phyloP scores from a whole-genome alignment of 2,329 filamentous ascomycete species.

The Colletotrichum gigasporum region DNA sequence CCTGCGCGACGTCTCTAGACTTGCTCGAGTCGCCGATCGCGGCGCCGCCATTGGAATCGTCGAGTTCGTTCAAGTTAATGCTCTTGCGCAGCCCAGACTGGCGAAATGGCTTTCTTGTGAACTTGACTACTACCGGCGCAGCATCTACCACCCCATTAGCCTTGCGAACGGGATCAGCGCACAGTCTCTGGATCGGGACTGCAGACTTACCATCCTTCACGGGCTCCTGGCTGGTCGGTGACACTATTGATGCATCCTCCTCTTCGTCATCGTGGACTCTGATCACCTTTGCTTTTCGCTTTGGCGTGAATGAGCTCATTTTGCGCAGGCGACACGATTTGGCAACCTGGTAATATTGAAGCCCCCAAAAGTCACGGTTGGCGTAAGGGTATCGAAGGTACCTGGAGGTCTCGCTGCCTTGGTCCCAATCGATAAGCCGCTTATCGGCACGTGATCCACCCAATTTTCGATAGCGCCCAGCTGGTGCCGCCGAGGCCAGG shows the following conservation, averaged over 20 bases:
- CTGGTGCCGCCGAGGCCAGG: conserved; percentile 14
- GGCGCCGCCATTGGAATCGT: conserved; percentile 29
- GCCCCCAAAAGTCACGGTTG: background rate
- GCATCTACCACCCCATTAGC: conserved; percentile 26
- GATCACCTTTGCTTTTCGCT: conserved; percentile 81
- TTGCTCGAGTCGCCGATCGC: conserved; percentile 9
- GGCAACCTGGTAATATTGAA: background rate
- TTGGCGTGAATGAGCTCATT: conserved; percentile 66
- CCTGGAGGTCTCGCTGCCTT: background rate
- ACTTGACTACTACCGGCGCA: conserved; percentile 27
- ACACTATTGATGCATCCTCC: conserved; percentile 11
- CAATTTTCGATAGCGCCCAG: conserved; percentile 31
- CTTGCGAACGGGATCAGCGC: conserved; percentile 38
- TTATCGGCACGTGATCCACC: conserved; percentile 60
- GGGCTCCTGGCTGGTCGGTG: conserved; percentile 36
- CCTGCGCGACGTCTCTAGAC: conserved; percentile 37
- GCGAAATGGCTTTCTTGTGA: conserved; percentile 60
- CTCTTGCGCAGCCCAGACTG: conserved; percentile 68
- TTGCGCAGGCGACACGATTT: conserved; percentile 26
- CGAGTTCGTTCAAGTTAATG: conserved; percentile 55
- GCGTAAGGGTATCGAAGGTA: no score
- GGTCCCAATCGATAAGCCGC: conserved; percentile 37
- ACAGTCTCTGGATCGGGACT: conserved; percentile 22
- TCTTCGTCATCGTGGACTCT: conserved; percentile 75
- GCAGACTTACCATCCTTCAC: conserved; percentile 49